These are phyloP conservation scores for Colletotrichum ledebouriae DNA, from an alignment of 2,329 filamentous ascomycete species.

Conservation along the genomic window DNA sequence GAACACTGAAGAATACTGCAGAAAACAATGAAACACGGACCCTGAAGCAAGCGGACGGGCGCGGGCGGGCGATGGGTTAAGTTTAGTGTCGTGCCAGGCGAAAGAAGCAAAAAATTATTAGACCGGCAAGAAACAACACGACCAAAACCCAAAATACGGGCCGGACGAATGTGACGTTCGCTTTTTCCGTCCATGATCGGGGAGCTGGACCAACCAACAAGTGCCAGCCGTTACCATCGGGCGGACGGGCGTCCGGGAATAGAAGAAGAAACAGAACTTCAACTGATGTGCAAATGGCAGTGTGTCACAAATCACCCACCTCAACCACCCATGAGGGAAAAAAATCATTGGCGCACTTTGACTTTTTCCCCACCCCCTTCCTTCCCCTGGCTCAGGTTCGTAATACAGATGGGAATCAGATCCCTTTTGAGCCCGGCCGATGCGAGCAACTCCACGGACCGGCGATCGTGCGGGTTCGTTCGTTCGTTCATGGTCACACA, in stretches of 20 bases:
- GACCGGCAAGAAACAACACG: neutral
- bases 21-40: slow-evolving; percentile 28
- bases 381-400: neutral
- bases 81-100: neutral
- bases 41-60: slow-evolving; percentile 12
- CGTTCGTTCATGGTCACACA: neutral
- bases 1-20: slow-evolving; percentile 25
- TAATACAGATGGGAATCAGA: too few relatives aligned
- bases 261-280: too few relatives aligned
- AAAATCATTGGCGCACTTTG: slow-evolving; percentile 21
- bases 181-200: slow-evolving; percentile 11
- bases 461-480: neutral
- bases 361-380: neutral
- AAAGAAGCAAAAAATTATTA: slow-evolving; percentile 7
- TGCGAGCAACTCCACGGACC: neutral
- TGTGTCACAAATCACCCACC: too few relatives aligned
- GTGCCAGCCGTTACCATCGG: slow-evolving; percentile 5
- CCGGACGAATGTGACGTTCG: slow-evolving; percentile 7
- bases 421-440: too few relatives aligned
- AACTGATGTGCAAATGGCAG: too few relatives aligned
- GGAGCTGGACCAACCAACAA: neutral
- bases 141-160: slow-evolving; percentile 17
- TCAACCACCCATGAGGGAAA: too few relatives aligned
- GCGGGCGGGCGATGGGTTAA: neutral
- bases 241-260: neutral